Evolutionary conservation across 352 stramenopile genomes (phyloP), one percentile per base, ranked within the genome.

Genomic region (Halophytophthora batemanensis): DNA sequence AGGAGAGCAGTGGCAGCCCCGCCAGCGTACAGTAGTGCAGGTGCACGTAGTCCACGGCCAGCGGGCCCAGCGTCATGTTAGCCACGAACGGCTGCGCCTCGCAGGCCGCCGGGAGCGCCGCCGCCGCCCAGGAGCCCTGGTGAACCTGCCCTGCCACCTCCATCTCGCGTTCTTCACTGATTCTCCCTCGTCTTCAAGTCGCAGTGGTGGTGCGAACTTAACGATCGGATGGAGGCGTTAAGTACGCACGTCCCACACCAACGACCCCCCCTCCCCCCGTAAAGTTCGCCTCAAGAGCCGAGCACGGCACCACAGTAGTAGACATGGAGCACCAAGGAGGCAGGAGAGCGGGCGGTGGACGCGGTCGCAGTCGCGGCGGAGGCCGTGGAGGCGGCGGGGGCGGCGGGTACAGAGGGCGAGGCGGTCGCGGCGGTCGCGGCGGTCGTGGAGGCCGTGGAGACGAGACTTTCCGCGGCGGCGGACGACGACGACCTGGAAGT

Each of bases 11-110:
- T 15, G 83, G 71, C 19, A 57, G 53, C 1, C 53, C 74, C 4
- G 59, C 59, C 36, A 94, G 59, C 18, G 61, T 56, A 42, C 80
- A 92, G 53, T 87, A 87, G 73, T 94, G 81, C 31, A 93, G 43
- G 41, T 89, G 73, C 14, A 91, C 60, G 59, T 93, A 94, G 63
- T 94, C 81, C 46, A 94, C 79, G 11, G 64, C 53, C 17, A 94
- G 70, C 52, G 82, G 81, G 6, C 83, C 83, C 3, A 90, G 61
- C 41, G 80, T 86, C 66, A 69, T 71, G 47, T 87, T 90, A 21
- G 66, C 63, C 43, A 70, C 70, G 51, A 74, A 77, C 53, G 66
- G 66, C 19, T 39, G 52, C 14, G 50, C 54, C 21, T 63, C 53
- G 46, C 64, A 77, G 23, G 52, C 56, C 44, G 50, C 29, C 7